Base-by-base conservation (phyloP, 805 yeast species). In the Wickerhamomyces tratensis region DNA sequence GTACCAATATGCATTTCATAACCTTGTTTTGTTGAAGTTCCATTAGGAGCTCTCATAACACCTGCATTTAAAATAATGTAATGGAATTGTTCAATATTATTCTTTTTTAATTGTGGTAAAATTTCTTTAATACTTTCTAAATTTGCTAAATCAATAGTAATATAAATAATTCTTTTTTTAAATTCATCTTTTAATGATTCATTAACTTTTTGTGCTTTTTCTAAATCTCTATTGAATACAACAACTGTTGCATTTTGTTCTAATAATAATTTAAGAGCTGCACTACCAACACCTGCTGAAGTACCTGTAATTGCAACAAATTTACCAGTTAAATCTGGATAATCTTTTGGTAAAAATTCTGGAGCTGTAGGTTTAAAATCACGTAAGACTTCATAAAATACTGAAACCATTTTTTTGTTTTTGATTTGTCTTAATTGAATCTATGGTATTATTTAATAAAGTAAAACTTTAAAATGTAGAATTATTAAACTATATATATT, bases 61-160 rank as follows among this genome's bases (percentile, higher is more conserved):
- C 68, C 69, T 9, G 70, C 70, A 43, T 67, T 68, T 49, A 63
- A 69, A 39, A 67, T 49, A 20, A 67, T 52, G 1, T 64, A 61
- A 37, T 67, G 55, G 31, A 67, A 48, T 12, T 12, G 3, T 9
- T 40, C 36, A 13, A 31, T 31, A 31, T 12, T 7, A 11, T 10
- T 11, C 7, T 31, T 12, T 36, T 58, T 62, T 25, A 43, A 40
- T 25, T 56, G 41, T 7, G 50, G 50, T 5, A 58, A 62, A 0
- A 64, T 72, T 2, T 63, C 54, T 41, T 54, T 57, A 44, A 69
- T 49, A 6, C 68, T 54, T 7, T 56, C 38, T 45, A 72, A 54
- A 48, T 72, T 75, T 37, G 56, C 43, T 43, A 61, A 54, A 46
- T 62, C 65, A 20, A 57, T 43, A 11, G 50, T 45, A 20, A 62